These are phyloP conservation scores for Rutstroemia sp. DNA, from an alignment of 2,329 filamentous ascomycete species.

Conservation along the genomic window DNA sequence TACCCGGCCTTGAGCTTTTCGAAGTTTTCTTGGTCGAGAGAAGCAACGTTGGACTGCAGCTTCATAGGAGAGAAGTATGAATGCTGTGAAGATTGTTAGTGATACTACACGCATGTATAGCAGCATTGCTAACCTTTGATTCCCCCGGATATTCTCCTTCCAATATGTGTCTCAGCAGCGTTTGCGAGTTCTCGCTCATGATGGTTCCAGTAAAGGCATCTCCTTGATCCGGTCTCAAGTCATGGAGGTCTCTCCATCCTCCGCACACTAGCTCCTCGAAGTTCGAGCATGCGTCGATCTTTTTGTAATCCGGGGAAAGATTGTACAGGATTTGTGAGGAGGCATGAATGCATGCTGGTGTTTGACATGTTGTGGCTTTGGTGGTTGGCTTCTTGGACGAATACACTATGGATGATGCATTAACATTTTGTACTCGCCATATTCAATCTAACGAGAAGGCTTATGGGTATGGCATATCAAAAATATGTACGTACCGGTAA, in stretches of 20 bases:
- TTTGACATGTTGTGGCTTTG: conserved; percentile 38
- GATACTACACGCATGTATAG: not conserved
- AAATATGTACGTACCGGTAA: not conserved
- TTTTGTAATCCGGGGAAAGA: conserved; percentile 51
- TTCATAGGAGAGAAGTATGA: conserved; percentile 41
- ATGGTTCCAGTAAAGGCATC: conserved; percentile 52
- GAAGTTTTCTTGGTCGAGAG: conserved; percentile 54
- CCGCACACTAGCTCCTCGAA: conserved; percentile 63
- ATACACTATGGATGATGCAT: conserved; percentile 9
- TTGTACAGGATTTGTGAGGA: conserved; percentile 56
- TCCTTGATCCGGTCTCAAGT: conserved; percentile 57
- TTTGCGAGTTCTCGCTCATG: conserved; percentile 53
- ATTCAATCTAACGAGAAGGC: no score
- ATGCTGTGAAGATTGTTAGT: conserved; percentile 31
- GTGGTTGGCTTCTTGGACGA: conserved; percentile 9
- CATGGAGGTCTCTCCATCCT: conserved; percentile 56
- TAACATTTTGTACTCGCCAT: not conserved
- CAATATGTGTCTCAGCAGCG: conserved; percentile 53
- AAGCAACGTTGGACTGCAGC: conserved; percentile 31
- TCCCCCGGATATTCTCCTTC: conserved; percentile 47
- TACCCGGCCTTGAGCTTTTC: conserved; percentile 58
- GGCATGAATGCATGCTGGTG: conserved; percentile 55
- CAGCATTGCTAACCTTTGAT: conserved; percentile 28
- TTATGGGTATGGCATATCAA: not conserved
- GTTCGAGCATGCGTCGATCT: conserved; percentile 60